Evolutionary conservation across 176 grass and related monocot species (phyloP), one percentile per base, ranked within the genome.

Genomic region (Raddia guianensis): DNA sequence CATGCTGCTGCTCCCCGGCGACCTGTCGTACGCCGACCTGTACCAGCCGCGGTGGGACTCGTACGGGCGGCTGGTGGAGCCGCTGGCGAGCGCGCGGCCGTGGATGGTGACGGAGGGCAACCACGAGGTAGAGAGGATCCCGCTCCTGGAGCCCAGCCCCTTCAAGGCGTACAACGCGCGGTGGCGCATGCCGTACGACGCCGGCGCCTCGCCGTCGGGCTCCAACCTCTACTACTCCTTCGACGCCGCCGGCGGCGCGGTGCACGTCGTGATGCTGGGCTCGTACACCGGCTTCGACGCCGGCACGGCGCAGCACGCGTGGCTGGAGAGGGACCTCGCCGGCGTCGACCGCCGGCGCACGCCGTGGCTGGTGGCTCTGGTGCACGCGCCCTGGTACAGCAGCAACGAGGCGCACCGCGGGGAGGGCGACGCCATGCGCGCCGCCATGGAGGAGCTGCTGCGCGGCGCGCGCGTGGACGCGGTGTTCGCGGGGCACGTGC

Each of bases 61-160:
- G 42, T 97, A 79, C 45, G 94, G 89, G 7, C 94, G 87, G 0
- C 76, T 97, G 3, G 87, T 97, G 4, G 66, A 91, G 45, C 94
- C 89, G 20, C 85, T 84, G 69, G 94, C 94, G 37, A 89, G 94
- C 74, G 58, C 63, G 10, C 87, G 91, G 21, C 91, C 94, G 9
- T 97, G 94, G 94, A 94, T 97, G 94, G 89, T 94, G 71, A 90
- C 89, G 42, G 66, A 82, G 82, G 94, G 94, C 76, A 94, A 97
- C 87, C 94, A 97, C 62, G 94, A 97, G 71, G 20, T 79, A 0
- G 91, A 94, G 75, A 6, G 84, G 8, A 40, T 91, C 12, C 86
- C 71, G 15, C 6, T 81, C 13, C 58, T 90, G 16, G 20, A 65
- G 9, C 18, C 77, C 33, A 27, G 56, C 15, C 87, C 84, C 2